A percentile compares a stretch with the other conserved stretches of the same genome.
Evolutionary conservation across 345 rosid genomes (phyloP).

Genomic region (Aurinia saxatilis): DNA sequence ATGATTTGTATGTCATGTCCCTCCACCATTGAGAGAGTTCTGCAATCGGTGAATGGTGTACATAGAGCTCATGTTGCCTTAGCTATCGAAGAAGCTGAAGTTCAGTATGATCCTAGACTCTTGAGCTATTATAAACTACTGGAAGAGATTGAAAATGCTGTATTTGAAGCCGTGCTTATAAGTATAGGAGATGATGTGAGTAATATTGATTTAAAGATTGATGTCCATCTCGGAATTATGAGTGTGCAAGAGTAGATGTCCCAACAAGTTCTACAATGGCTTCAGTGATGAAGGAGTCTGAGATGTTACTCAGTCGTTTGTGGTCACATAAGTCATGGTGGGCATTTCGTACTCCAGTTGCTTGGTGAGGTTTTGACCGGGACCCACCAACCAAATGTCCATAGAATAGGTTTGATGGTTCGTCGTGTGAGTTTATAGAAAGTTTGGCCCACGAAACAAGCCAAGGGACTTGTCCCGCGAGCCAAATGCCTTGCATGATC

Average conservation of each 20-base stretch:
- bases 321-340: slow-evolving; percentile 60
- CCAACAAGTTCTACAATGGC: slow-evolving; percentile 25
- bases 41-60: slow-evolving; percentile 60
- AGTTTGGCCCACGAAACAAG: too few relatives aligned
- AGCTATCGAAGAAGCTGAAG: slow-evolving; percentile 86
- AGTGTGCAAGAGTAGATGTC: slow-evolving; percentile 29
- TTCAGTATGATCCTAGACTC: slow-evolving; percentile 54
- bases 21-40: slow-evolving; percentile 55
- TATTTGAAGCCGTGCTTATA: slow-evolving; percentile 64
- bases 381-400: too few relatives aligned
- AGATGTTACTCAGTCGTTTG: slow-evolving; percentile 44
- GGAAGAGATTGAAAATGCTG: slow-evolving; percentile 50
- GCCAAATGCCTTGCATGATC: too few relatives aligned
- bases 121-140: slow-evolving; percentile 34
- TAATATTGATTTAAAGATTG: slow-evolving; percentile 67
- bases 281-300: slow-evolving; percentile 62
- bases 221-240: slow-evolving; percentile 33
- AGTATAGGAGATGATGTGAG: slow-evolving; percentile 65
- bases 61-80: slow-evolving; percentile 70
- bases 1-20: slow-evolving; percentile 94
- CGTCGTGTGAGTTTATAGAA: too few relatives aligned
- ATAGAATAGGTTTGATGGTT: too few relatives aligned
- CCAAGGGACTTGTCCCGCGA: too few relatives aligned
- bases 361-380: too few relatives aligned
- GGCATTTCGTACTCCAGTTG: slow-evolving; percentile 70